These are phyloP conservation scores for Penicillium sp. DNA, from an alignment of 2,329 filamentous ascomycete genomes.

Conservation along the genomic window DNA sequence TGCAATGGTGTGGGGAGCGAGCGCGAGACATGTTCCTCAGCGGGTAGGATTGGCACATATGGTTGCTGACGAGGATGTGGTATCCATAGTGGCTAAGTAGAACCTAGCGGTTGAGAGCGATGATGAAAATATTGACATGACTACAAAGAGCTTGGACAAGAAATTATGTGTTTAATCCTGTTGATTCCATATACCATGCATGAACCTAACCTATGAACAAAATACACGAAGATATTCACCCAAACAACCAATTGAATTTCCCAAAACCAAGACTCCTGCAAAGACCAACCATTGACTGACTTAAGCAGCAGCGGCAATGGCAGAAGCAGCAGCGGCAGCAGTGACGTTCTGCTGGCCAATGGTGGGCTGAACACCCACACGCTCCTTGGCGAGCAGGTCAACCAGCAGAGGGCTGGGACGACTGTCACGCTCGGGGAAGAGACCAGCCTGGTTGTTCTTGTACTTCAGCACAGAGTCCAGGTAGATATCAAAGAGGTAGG, in stretches of 20 bases:
- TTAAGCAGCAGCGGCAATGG: conserved; percentile 27
- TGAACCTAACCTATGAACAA: conserved; percentile 19
- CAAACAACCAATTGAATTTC: conserved; percentile 15
- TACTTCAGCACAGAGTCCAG: conserved; percentile 83
- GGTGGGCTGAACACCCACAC: conserved; percentile 80
- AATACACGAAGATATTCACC: conserved; percentile 7
- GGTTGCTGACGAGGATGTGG: conserved; percentile 69
- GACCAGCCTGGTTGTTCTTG: conserved; percentile 76
- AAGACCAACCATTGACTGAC: neutral
- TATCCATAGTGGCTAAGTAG: conserved; percentile 59
- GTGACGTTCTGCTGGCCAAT: conserved; percentile 51
- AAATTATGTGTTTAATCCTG: conserved; percentile 11
- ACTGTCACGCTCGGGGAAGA: conserved; percentile 73
- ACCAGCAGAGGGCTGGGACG: conserved; percentile 83
- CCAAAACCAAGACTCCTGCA: conserved; percentile 11
- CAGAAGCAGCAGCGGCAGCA: conserved; percentile 27
- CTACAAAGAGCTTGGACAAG: conserved; percentile 2
- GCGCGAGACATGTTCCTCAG: conserved; percentile 91
- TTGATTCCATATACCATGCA: conserved; percentile 9
- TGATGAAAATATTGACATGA: conserved; percentile 8
- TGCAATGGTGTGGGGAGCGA: conserved; percentile 95
- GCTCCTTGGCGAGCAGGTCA: conserved; percentile 88
- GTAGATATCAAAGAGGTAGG: conserved; percentile 96
- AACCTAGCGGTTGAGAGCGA: neutral
- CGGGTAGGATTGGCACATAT: conserved; percentile 80